Conservation (phyloP, 306 rosid genomes). For the Vigna nakashimae region DNA sequence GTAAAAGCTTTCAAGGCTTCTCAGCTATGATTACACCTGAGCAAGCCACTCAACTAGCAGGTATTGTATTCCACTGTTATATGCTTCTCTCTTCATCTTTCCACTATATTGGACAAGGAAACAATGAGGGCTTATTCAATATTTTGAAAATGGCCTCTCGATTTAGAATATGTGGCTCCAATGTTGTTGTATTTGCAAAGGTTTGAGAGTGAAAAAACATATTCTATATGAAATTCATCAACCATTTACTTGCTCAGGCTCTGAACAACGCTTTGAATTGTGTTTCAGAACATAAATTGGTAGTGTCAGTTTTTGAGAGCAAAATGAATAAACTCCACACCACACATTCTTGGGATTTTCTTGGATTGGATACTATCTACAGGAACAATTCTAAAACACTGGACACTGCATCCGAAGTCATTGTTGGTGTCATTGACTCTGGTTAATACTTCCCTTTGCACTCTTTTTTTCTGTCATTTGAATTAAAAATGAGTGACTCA, state of each 20-base stretch:
- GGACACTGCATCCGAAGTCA: slow-evolving; percentile 53
- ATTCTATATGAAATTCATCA: neutral
- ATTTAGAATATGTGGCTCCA: slow-evolving; percentile 16
- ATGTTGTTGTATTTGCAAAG: neutral
- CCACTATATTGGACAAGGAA: slow-evolving; percentile 9
- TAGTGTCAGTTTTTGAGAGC: slow-evolving; percentile 73
- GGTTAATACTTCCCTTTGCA: slow-evolving; percentile 51
- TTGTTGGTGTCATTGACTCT: slow-evolving; percentile 73
- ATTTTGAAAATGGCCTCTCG: slow-evolving; percentile 1
- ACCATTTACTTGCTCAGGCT: slow-evolving; percentile 17
- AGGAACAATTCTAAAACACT: slow-evolving; percentile 38
- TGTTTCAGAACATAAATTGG: slow-evolving; percentile 57
- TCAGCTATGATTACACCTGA: slow-evolving; percentile 69
- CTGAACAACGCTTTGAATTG: slow-evolving; percentile 25
- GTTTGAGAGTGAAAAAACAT: neutral
- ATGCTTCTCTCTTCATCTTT: slow-evolving; percentile 6
- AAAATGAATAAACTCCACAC: slow-evolving; percentile 63
- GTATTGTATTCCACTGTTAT: slow-evolving; percentile 40
- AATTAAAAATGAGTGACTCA: neutral
- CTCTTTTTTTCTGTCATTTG: slow-evolving; percentile 1
- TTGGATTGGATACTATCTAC: slow-evolving; percentile 53
- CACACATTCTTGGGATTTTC: slow-evolving; percentile 79
- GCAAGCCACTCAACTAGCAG: slow-evolving; percentile 67
- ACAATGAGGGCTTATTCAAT: neutral
- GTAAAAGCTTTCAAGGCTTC: slow-evolving; percentile 75